Evolutionary conservation across 2,329 filamentous ascomycete genomes (phyloP), one percentile per base, ranked within the genome.

Genomic region (Fusarium acutatum): DNA sequence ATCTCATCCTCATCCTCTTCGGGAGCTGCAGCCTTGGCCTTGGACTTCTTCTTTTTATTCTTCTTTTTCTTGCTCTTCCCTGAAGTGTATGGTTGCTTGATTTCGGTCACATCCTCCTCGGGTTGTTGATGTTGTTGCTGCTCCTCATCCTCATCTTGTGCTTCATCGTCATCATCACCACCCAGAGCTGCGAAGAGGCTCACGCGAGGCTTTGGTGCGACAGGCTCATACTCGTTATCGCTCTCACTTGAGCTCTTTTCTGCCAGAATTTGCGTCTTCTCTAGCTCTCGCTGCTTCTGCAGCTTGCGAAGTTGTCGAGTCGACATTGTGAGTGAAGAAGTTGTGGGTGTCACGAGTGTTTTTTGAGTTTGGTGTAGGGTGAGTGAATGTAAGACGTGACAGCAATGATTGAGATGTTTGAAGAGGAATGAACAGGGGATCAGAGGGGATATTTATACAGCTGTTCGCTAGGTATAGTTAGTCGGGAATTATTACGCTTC

Each of bases 111-210:
- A 9, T 71, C 38, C 43, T 80, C 75, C 11, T 77, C 58, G 11
- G 34, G 34, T 14, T 40, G 34, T 12, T 43, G 49, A 18, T 46
- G 34, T 13, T 44, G 47, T n/a, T 43, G 78, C 47, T 76, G 70
- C 7, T 78, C 77, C 18, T 82, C 79, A 4, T 82, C 77, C 3
- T 82, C 80, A 6, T 83, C 80, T 3, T 83, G 80, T 6, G 83
- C 81, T 7, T 83, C 80, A 6, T 84, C 82, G 7, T 84, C 84
- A 22, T 84, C 84, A 6, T 79, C 82, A 22, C 81, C 85, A 11
- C 81, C 86, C 2, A 90, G 81, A 2, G 88, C 87, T 14, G 88
- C 88, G 72, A 90, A 90, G 14, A 85, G 73, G 70, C 85, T 88
- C 17, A 80, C 75, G 37, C 85, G 84, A 17, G 84, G 81, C 73